Base-by-base conservation (phyloP, 2,329 filamentous ascomycete genomes). In the Macroventuria anomochaeta region DNA sequence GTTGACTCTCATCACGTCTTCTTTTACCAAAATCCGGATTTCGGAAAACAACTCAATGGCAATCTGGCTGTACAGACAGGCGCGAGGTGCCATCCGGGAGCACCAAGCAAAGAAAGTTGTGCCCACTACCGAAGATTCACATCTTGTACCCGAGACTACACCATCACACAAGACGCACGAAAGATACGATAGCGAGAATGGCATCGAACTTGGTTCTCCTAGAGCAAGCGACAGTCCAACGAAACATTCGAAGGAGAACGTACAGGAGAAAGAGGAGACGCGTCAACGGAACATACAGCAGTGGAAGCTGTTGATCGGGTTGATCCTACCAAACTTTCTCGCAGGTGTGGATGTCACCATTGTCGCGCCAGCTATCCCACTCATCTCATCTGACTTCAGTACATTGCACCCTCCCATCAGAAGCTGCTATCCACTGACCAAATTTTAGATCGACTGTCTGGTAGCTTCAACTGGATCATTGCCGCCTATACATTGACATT, bases 401-500 rank as follows among this genome's bases (percentile, higher is more conserved):
- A 17, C 20, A 21, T 39, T 28, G 6, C 5, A 23, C 25, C 12
- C 7, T 17, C 10, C 5, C 13, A 20, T 40, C 18, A 12, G 8
- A 6, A 11, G 6, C 11, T 10, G 20, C 18, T n/a, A 7, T 7
- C 10, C 8, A 21, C 31, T 54, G 39, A 63, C 57, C 50, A 28
- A 5, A 6, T n/a, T 39, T 7, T 23, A 70, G 78, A 81, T 15
- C 81, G 87, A 61, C 77, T 88, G 2, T 88, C 87, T 64, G 69
- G 69, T 31, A 67, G 65, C 33, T 73, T 74, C 53, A 74, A 73
- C 40, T 89, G 86, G 85, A 87, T 90, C 64, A 83, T 89, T 15
- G 86, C 87, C 0, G 79, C 85, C 6, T 90, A 88, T 71, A 89
- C 86, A 46, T 76, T 90, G 12, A 87, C 85, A 0, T 84, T 84